These are phyloP conservation scores for Pyrenophora graminea DNA, from an alignment of 2,329 filamentous ascomycete genomes.

Conservation along the genomic window DNA sequence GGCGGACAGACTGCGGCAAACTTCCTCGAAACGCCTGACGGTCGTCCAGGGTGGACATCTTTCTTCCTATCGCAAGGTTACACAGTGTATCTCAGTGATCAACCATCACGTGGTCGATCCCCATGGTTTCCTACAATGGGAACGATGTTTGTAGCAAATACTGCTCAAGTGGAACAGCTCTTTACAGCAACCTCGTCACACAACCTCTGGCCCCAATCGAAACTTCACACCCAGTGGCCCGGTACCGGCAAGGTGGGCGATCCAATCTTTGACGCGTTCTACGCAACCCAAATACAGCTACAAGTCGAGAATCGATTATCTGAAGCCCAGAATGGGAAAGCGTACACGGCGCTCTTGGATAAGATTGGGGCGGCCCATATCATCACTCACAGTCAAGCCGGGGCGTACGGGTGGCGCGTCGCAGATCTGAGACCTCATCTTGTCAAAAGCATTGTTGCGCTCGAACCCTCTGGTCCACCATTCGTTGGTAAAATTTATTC, in stretches of 20 bases:
- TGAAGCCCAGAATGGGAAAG: slow-evolving; percentile 43
- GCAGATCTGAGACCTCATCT: slow-evolving; percentile 56
- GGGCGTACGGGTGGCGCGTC: slow-evolving; percentile 53
- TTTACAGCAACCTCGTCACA: slow-evolving; percentile 46
- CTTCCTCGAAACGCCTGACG: slow-evolving; percentile 55
- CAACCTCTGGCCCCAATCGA: slow-evolving; percentile 49
- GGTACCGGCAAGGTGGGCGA: slow-evolving; percentile 49
- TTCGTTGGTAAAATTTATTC: slow-evolving; percentile 28
- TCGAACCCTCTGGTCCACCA: slow-evolving; percentile 61
- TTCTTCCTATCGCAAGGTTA: slow-evolving; percentile 54
- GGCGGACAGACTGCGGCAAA: slow-evolving; percentile 37
- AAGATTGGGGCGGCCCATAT: slow-evolving; percentile 51
- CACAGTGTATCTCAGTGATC: slow-evolving; percentile 55
- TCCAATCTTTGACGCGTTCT: slow-evolving; percentile 55
- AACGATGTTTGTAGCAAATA: slow-evolving; percentile 17
- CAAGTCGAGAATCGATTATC: slow-evolving; percentile 32
- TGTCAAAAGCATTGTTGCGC: slow-evolving; percentile 54
- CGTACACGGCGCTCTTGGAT: slow-evolving; percentile 51
- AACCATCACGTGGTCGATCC: slow-evolving; percentile 53
- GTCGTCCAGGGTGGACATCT: slow-evolving; percentile 54
- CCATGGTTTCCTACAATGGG: slow-evolving; percentile 46
- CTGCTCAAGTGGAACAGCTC: slow-evolving; percentile 22
- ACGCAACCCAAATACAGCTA: slow-evolving; percentile 50
- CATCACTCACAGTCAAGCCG: slow-evolving; percentile 58
- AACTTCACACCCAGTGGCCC: slow-evolving; percentile 52